phyloP scores from a whole-genome alignment of 2,329 filamentous ascomycete genomes.

The Pestalotiopsis sp. region DNA sequence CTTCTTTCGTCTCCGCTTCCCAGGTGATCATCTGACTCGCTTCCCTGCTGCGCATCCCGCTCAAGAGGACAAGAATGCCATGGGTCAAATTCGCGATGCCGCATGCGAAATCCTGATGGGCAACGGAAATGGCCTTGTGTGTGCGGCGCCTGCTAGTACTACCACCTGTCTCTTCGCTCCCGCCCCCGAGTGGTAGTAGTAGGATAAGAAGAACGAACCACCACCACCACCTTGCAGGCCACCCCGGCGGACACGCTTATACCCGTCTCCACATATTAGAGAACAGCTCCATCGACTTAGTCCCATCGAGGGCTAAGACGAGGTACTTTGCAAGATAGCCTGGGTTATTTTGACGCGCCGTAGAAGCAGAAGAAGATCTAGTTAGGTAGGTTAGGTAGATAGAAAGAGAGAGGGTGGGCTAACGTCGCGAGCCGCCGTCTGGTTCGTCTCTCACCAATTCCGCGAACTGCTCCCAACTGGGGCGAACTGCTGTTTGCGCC shows the following conservation, averaged over 20 bases:
- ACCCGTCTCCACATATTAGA: constrained; percentile 1
- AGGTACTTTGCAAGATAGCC: not conserved
- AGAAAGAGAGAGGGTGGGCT: no score
- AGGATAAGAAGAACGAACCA: not conserved
- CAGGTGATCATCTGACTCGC: not conserved
- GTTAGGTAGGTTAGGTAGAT: no score
- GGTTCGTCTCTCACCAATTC: no score
- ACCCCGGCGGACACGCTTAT: not conserved
- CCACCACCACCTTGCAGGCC: not conserved
- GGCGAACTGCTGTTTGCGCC: no score
- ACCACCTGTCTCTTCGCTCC: not conserved
- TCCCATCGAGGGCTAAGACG: not conserved
- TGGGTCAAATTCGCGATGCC: not conserved
- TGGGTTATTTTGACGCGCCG: not conserved
- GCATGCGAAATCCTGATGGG: not conserved
- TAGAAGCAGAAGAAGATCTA: not conserved
- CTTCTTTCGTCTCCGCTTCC: not conserved
- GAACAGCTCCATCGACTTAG: not conserved
- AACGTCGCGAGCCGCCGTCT: no score
- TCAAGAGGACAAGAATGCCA: not conserved
- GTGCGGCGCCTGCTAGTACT: not conserved
- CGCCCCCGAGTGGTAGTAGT: not conserved
- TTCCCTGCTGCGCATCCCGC: not conserved
- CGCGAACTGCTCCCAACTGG: no score
- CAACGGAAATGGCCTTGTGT: not conserved